Percentiles rank a stretch among this genome's conserved stretches.
These are phyloP conservation scores for Vachellia pachyceras DNA, from an alignment of 306 rosid genomes.

Conservation along the genomic window DNA sequence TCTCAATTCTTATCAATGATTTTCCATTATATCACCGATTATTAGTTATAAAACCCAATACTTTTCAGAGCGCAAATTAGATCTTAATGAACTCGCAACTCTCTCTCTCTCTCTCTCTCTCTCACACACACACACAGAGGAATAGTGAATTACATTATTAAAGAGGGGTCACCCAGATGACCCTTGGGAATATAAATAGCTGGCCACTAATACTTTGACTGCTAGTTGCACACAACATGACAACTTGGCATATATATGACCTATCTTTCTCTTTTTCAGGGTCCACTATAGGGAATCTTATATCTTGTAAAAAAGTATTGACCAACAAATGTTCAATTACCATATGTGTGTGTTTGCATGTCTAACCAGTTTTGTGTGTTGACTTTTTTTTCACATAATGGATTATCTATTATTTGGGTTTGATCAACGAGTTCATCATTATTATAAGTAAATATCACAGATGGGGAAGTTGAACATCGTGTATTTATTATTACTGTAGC, in stretches of 20 bases:
- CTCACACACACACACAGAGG: not conserved
- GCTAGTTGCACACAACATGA: constrained; percentile 44
- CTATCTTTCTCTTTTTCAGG: constrained; percentile 32
- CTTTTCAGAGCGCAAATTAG: not conserved
- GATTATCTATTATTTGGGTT: constrained; percentile 18
- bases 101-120: not conserved
- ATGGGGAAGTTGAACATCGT: constrained; percentile 41
- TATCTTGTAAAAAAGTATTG: constrained; percentile 33
- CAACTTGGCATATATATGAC: constrained; percentile 42
- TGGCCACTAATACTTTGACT: constrained; percentile 12
- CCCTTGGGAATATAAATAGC: constrained; percentile 8
- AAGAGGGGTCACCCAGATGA: not conserved
- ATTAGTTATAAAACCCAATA: not conserved
- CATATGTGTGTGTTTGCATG: not conserved
- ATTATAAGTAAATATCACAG: constrained; percentile 9
- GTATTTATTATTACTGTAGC: constrained; percentile 29
- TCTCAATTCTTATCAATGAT: not conserved
- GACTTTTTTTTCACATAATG: constrained; percentile 36
- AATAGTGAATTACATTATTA: not conserved
- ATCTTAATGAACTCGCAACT: not conserved
- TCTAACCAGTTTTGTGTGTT: constrained; percentile 22
- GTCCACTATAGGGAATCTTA: constrained; percentile 47
- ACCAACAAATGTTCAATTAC: constrained; percentile 36
- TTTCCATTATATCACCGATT: not conserved
- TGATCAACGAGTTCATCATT: constrained; percentile 39